Conservation (phyloP, 768 basidiomycete genomes). For the Lactarius akahatsu region DNA sequence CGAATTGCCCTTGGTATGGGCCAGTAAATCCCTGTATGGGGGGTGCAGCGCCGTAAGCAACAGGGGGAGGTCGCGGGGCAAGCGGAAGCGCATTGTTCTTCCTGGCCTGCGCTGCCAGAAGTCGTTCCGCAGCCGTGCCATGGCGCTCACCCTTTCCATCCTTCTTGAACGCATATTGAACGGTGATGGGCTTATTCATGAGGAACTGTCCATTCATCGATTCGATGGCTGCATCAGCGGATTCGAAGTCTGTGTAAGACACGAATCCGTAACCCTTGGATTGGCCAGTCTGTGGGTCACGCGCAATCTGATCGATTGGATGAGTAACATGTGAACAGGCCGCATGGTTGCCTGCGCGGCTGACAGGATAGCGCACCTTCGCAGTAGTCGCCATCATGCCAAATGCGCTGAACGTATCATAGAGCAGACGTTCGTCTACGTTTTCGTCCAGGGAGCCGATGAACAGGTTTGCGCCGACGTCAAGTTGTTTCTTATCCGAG, state of each 20-base stretch:
- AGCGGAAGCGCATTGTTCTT: conserved; percentile 92
- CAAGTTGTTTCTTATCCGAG: conserved; percentile 96
- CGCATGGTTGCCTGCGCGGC: neutral
- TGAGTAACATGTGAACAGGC: conserved; percentile 11
- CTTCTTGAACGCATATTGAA: conserved; percentile 99
- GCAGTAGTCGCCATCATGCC: conserved; percentile 90
- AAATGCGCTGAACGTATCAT: conserved; percentile 95
- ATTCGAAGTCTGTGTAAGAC: conserved; percentile 95
- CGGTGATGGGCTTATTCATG: conserved; percentile 96
- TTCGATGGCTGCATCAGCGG: conserved; percentile 94
- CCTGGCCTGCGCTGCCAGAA: conserved; percentile 91
- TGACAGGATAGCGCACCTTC: conserved; percentile 52
- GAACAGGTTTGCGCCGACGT: conserved; percentile 97
- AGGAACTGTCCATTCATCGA: conserved; percentile 97
- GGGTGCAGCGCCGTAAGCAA: conserved; percentile 66
- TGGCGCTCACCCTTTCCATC: conserved; percentile 98
- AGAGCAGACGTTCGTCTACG: conserved; percentile 89
- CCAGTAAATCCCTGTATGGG: conserved; percentile 71
- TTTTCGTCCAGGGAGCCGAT: conserved; percentile 94
- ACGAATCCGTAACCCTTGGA: conserved; percentile 99
- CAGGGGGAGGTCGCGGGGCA: conserved; percentile 69
- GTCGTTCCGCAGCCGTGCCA: conserved; percentile 93
- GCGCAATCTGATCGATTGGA: conserved; percentile 67
- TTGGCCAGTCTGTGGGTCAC: conserved; percentile 77
- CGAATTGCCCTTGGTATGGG: conserved; percentile 90